phyloP scores from a whole-genome alignment of 495 filamentous ascomycete species.

The Aspergillus olivimuriae region DNA sequence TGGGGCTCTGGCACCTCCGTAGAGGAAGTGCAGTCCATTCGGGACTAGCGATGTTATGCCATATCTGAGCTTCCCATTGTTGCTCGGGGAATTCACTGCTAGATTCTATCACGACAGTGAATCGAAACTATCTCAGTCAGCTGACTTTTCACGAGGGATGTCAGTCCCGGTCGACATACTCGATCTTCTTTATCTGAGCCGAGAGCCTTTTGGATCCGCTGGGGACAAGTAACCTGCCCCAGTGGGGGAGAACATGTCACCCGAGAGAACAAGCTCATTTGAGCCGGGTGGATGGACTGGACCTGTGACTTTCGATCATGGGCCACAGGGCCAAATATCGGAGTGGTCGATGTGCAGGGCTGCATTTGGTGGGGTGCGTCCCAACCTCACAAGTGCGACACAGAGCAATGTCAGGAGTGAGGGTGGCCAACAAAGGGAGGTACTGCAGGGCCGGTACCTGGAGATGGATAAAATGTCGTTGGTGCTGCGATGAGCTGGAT shows the following conservation, averaged over 20 bases:
- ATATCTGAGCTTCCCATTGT: constrained; percentile 67
- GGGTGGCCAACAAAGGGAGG: no score
- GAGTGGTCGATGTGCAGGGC: constrained; percentile 16
- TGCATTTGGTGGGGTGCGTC: constrained; percentile 18
- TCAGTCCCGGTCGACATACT: constrained; percentile 16
- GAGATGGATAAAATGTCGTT: no score
- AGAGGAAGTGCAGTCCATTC: constrained; percentile 35
- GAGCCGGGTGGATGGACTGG: constrained; percentile 34
- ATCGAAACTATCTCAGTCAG: constrained; percentile 11
- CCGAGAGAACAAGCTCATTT: constrained; percentile 46
- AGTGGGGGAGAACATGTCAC: constrained; percentile 59
- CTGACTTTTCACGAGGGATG: no score
- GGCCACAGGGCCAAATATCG: constrained; percentile 15
- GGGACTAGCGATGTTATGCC: constrained; percentile 55
- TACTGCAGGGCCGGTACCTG: no score
- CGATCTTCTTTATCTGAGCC: constrained; percentile 20
- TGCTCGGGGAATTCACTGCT: constrained; percentile 47
- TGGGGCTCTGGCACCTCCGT: constrained; percentile 14
- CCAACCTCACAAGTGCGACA: not conserved
- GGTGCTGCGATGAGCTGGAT: no score
- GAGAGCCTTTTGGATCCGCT: constrained; percentile 22
- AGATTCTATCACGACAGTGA: constrained; percentile 69
- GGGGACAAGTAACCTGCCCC: constrained; percentile 58
- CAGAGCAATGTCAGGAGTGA: not conserved
- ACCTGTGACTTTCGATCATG: constrained; percentile 13